phyloP scores from a whole-genome alignment of 2,329 filamentous ascomycete genomes.

The Pseudogymnoascus sp. region DNA sequence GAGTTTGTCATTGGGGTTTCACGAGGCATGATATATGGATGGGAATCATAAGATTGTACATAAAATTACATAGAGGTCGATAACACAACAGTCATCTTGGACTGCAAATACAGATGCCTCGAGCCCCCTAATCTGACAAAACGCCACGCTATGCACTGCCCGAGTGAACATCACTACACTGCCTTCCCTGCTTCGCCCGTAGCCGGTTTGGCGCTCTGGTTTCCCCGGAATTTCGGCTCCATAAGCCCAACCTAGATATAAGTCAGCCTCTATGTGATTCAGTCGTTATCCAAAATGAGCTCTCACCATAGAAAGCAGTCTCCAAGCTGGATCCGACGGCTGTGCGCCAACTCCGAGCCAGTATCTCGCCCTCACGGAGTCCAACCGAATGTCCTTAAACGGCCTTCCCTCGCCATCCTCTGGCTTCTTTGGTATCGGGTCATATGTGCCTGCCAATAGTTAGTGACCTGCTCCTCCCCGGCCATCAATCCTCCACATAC shows the following conservation, averaged over 20 bases:
- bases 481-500: conserved; percentile 26
- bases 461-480: conserved; percentile 5
- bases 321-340: conserved; percentile 83
- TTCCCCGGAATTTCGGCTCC: conserved; percentile 24
- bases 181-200: neutral
- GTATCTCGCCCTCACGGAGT: conserved; percentile 75
- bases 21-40: conserved; percentile 2
- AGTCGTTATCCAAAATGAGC: conserved; percentile 5
- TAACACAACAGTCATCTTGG: conserved; percentile 4
- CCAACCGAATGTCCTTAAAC: conserved; percentile 88
- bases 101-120: conserved; percentile 4
- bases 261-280: neutral
- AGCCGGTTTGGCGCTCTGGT: conserved; percentile 4
- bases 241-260: conserved; percentile 25
- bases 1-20: neutral
- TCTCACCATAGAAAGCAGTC: conserved; percentile 71
- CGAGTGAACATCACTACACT: conserved; percentile 7
- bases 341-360: conserved; percentile 97
- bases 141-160: conserved; percentile 13
- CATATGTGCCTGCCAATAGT: conserved; percentile 48
- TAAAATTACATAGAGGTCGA: conserved; percentile 11
- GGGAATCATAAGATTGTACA: conserved; percentile 7
- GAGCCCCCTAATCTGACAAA: neutral
- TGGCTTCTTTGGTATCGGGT: conserved; percentile 56
- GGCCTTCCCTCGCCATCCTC: conserved; percentile 58